A percentile compares a stretch with the other conserved stretches of the same genome.
These are phyloP conservation scores for Populus pruinosa DNA, from an alignment of 345 rosid species.

Conservation along the genomic window DNA sequence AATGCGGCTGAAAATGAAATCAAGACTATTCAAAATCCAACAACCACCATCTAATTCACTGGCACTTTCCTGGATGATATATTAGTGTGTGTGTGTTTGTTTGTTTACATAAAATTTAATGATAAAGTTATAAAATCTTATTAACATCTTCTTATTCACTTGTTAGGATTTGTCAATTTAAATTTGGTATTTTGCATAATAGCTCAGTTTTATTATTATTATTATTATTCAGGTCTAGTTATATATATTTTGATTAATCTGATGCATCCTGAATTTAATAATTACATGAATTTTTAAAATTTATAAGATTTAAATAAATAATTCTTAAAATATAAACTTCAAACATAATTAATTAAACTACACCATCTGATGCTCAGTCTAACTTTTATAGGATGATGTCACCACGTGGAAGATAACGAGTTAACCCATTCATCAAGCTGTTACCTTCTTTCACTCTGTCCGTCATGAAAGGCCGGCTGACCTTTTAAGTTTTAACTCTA, in stretches of 20 bases:
- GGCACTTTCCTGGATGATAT: not conserved
- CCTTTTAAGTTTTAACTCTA: not conserved
- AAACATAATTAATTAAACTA: fast-evolving
- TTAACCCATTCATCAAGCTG: not conserved
- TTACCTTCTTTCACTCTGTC: not conserved
- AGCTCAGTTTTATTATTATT: not conserved
- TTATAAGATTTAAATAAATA: fast-evolving
- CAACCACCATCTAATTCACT: not conserved
- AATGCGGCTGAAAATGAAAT: not conserved
- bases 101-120: no score
- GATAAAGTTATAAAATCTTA: not conserved
- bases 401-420: not conserved
- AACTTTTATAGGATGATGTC: not conserved
- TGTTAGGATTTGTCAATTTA: not conserved
- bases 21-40: not conserved
- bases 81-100: not conserved
- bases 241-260: no score
- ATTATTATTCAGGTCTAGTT: no score
- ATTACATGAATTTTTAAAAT: fast-evolving
- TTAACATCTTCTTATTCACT: not conserved
- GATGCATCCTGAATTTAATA: fast-evolving
- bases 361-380: no score
- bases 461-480: not conserved
- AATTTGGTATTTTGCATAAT: not conserved
- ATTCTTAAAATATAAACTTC: no score